Evolutionary conservation across 108 stramenopile genomes (phyloP).

Genomic region (Nitzschia inconspicua): DNA sequence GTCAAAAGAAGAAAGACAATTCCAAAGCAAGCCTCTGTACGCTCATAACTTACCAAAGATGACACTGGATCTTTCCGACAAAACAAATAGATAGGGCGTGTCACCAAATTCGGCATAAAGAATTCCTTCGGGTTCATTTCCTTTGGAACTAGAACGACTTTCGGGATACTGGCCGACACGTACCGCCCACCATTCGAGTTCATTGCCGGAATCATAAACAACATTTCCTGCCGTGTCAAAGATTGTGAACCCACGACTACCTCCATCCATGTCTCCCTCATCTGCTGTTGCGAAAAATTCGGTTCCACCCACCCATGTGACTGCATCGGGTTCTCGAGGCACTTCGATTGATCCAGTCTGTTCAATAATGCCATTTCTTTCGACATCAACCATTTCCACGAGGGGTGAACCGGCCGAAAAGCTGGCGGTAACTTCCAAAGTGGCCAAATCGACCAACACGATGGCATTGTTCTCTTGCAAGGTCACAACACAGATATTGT

Average conservation of each 20-base stretch:
- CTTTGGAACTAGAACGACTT: slow-evolving; percentile 61
- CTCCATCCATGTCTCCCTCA: slow-evolving; percentile 70
- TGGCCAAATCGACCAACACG: slow-evolving; percentile 45
- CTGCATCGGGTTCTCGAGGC: slow-evolving; percentile 67
- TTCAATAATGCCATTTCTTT: slow-evolving; percentile 47
- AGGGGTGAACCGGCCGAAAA: slow-evolving; percentile 50
- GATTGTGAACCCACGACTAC: slow-evolving; percentile 60
- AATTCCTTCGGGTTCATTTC: slow-evolving; percentile 66
- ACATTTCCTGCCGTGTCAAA: slow-evolving; percentile 40
- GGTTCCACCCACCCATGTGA: slow-evolving; percentile 50
- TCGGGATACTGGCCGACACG: slow-evolving; percentile 69
- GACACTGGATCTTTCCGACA: slow-evolving; percentile 52
- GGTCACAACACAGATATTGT: slow-evolving; percentile 54
- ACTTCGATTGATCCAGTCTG: slow-evolving; percentile 20
- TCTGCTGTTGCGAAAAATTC: slow-evolving; percentile 68
- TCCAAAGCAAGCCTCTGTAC: background rate
- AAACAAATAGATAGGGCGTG: slow-evolving; percentile 41
- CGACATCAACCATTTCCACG: slow-evolving; percentile 43
- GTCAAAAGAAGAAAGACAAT: background rate
- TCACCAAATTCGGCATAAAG: slow-evolving; percentile 30
- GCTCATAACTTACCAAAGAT: slow-evolving; percentile 37
- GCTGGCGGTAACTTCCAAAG: slow-evolving; percentile 25
- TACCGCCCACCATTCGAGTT: slow-evolving; percentile 42
- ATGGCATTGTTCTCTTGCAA: slow-evolving; percentile 78
- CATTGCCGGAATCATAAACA: slow-evolving; percentile 38